Conservation (phyloP, 495 filamentous ascomycete genomes). For the Alectoria sarmentosa region DNA sequence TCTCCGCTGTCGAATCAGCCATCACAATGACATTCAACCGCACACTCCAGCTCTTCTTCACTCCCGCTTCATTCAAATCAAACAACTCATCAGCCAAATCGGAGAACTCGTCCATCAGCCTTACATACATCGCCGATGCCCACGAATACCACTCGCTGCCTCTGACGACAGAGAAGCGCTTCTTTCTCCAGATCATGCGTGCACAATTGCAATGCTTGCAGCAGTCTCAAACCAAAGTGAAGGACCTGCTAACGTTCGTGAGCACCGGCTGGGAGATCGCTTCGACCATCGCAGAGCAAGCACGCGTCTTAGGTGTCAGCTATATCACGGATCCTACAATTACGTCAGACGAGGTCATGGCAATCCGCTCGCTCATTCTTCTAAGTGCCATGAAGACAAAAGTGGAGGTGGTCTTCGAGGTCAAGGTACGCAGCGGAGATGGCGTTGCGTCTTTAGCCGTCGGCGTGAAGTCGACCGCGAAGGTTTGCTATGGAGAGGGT, state of each 20-base stretch:
- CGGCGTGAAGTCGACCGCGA: constrained; percentile 34
- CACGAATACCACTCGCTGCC: constrained; percentile 31
- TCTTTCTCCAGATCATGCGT: constrained; percentile 61
- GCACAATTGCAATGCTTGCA: constrained; percentile 48
- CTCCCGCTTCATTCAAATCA: constrained; percentile 51
- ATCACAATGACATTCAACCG: constrained; percentile 73
- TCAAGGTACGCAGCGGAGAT: constrained; percentile 35
- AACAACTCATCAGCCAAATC: constrained; percentile 19
- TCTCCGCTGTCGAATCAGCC: constrained; percentile 50
- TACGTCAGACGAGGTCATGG: constrained; percentile 49
- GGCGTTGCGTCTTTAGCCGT: constrained; percentile 34
- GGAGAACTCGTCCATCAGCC: constrained; percentile 39
- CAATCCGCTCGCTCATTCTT: constrained; percentile 46
- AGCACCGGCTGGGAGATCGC: constrained; percentile 54
- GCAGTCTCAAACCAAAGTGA: constrained; percentile 43
- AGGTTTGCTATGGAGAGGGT: constrained; percentile 59
- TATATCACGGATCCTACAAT: constrained; percentile 49
- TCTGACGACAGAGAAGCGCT: constrained; percentile 51
- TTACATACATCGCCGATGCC: constrained; percentile 40
- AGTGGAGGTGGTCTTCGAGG: constrained; percentile 47
- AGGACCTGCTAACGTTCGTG: constrained; percentile 49
- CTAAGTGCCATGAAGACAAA: constrained; percentile 52
- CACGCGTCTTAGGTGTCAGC: constrained; percentile 46
- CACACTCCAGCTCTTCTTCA: constrained; percentile 71
- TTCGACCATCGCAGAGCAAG: constrained; percentile 42